A percentile compares a stretch with the other conserved stretches of the same genome.
These are phyloP conservation scores for Chaetomiaceae sp. DNA, from an alignment of 2,329 filamentous ascomycete species.

Conservation along the genomic window DNA sequence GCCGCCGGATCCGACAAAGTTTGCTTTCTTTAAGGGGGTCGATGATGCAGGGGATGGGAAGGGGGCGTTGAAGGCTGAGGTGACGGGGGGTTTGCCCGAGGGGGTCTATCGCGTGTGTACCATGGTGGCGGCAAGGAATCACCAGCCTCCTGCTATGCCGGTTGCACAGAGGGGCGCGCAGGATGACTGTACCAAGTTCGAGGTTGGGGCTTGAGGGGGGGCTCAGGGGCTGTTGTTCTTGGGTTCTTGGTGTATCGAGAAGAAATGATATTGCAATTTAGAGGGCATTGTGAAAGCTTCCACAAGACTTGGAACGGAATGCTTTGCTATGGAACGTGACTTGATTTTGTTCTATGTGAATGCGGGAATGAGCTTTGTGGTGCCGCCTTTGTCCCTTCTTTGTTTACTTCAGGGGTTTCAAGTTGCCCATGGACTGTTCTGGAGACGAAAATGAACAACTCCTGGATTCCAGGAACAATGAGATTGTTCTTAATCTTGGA, in stretches of 20 bases:
- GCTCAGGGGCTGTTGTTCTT: too few relatives aligned
- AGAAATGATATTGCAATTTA: too few relatives aligned
- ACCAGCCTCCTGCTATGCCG: conserved; percentile 56
- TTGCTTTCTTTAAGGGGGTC: conserved; percentile 56
- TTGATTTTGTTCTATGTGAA: too few relatives aligned
- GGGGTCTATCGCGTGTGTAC: conserved; percentile 50
- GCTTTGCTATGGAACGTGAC: too few relatives aligned
- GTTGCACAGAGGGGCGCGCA: conserved; percentile 52
- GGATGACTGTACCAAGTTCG: conserved; percentile 50
- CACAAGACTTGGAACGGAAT: too few relatives aligned
- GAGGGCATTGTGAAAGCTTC: neutral
- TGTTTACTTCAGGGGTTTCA: neutral
- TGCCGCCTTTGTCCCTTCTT: neutral
- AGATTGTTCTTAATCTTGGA: neutral
- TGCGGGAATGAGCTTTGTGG: too few relatives aligned
- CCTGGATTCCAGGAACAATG: neutral
- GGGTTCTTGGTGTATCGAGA: too few relatives aligned
- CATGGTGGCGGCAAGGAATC: conserved; percentile 47
- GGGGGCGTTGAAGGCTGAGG: conserved; percentile 41
- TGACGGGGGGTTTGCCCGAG: conserved; percentile 42
- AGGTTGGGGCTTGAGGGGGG: conserved; percentile 29
- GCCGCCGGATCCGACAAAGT: conserved; percentile 37
- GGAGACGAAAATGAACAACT: neutral
- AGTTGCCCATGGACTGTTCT: neutral
- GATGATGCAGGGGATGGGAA: conserved; percentile 47